These are phyloP conservation scores for Bocquillonia castaneifolia DNA, from an alignment of 441 rosid species.

Conservation along the genomic window DNA sequence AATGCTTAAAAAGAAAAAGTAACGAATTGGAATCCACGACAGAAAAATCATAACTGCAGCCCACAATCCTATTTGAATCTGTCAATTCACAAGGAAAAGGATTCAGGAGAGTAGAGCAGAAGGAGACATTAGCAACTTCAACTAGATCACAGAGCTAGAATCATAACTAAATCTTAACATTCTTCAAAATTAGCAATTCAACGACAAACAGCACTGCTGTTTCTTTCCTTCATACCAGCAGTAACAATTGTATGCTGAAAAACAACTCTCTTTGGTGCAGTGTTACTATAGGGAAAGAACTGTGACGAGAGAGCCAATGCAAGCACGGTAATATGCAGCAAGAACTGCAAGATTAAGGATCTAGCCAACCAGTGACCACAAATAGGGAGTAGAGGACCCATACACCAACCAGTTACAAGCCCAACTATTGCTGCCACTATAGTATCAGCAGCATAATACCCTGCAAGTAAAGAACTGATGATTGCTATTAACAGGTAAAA, in stretches of 20 bases:
- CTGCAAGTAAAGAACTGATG: constrained; percentile 40
- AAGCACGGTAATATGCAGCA: constrained; percentile 63
- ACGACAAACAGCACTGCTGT: background rate
- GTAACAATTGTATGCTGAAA: constrained; percentile 76
- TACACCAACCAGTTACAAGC: constrained; percentile 62
- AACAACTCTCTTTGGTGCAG: constrained; percentile 89
- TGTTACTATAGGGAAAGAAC: constrained; percentile 81
- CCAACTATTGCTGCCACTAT: constrained; percentile 71
- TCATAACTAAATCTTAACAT: background rate
- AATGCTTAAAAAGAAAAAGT: constrained; percentile 58
- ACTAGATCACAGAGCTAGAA: constrained; percentile 4
- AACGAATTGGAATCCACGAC: constrained; percentile 82
- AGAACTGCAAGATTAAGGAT: constrained; percentile 63
- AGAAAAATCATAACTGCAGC: constrained; percentile 67
- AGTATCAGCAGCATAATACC: constrained; percentile 66
- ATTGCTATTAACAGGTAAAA: background rate
- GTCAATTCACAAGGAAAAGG: constrained; percentile 29
- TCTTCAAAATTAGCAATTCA: constrained; percentile 1
- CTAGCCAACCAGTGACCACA: constrained; percentile 75
- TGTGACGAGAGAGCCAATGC: constrained; percentile 85
- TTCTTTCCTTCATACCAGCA: constrained; percentile 50
- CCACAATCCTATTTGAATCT: constrained; percentile 58
- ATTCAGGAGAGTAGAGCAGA: background rate
- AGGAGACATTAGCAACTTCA: background rate
- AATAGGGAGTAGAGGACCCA: constrained; percentile 80